Evolutionary conservation across 1,284 basidiomycete genomes (phyloP).

Genomic region (Naganishia sp.): DNA sequence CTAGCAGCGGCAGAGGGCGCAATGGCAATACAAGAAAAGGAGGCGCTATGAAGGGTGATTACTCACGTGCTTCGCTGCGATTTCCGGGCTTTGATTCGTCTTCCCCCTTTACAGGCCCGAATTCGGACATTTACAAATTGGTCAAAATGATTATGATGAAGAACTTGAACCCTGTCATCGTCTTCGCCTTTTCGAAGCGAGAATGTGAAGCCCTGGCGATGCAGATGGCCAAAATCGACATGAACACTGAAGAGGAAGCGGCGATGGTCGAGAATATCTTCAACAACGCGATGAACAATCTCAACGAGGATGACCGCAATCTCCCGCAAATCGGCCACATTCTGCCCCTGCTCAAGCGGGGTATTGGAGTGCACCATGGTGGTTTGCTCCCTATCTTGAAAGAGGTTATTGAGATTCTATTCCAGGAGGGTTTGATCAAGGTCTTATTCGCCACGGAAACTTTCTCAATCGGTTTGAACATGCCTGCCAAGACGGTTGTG

Average conservation of each 20-base stretch:
- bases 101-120: constrained; percentile 58
- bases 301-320: constrained; percentile 82
- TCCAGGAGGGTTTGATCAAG: constrained; percentile 99
- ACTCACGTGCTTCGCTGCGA: not conserved
- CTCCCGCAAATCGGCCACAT: constrained; percentile 94
- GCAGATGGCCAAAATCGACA: constrained; percentile 91
- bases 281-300: constrained; percentile 87
- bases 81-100: constrained; percentile 36
- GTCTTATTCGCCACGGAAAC: constrained; percentile 99
- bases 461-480: constrained; percentile 98
- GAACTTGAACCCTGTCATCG: constrained; percentile 97
- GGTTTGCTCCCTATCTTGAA: constrained; percentile 96
- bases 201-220: constrained; percentile 94
- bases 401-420: constrained; percentile 98
- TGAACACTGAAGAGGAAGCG: constrained; percentile 92
- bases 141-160: constrained; percentile 99
- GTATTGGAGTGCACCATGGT: constrained; percentile 98
- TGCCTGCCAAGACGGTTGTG: constrained; percentile 99
- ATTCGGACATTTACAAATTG: constrained; percentile 95
- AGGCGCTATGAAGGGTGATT: constrained; percentile 80
- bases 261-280: constrained; percentile 87
- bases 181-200: constrained; percentile 97
- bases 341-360: constrained; percentile 88
- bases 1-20: constrained; percentile 74
- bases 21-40: constrained; percentile 91